These are phyloP conservation scores for Selaginella moellendorffii DNA, from an alignment of 75 land plant genomes.

Conservation along the genomic window DNA sequence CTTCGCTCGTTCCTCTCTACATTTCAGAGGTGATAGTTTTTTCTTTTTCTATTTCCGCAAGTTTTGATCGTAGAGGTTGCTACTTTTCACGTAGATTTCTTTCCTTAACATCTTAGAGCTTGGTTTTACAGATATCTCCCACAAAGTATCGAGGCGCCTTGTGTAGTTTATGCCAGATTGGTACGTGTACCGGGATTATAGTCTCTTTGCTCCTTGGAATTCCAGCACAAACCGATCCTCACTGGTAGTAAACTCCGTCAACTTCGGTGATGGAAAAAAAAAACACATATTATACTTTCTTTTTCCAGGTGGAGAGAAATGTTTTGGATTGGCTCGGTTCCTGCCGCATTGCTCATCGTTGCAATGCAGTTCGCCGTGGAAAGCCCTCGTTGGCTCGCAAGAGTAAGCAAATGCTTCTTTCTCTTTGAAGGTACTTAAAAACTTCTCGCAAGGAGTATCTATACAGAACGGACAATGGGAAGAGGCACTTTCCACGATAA, in stretches of 20 bases:
- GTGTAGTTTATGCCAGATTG: conserved; percentile 66
- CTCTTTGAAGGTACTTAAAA: neutral
- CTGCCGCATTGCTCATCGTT: conserved; percentile 42
- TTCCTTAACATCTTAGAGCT: neutral
- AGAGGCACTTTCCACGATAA: conserved; percentile 43
- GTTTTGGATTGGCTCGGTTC: conserved; percentile 52
- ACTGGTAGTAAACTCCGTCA: conserved; percentile 37
- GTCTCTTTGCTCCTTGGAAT: conserved; percentile 48
- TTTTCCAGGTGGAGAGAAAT: conserved; percentile 72
- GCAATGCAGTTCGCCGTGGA: conserved; percentile 88
- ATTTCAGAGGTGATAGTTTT: conserved; percentile 61
- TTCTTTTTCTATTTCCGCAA: neutral
- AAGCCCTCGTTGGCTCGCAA: conserved; percentile 89
- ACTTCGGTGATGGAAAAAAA: neutral
- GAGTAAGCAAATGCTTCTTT: conserved; percentile 29
- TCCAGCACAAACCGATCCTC: conserved; percentile 70
- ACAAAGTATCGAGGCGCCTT: conserved; percentile 71
- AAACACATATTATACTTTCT: too few relatives aligned
- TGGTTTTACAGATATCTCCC: conserved; percentile 82
- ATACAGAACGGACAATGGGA: conserved; percentile 48
- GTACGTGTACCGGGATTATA: conserved; percentile 71
- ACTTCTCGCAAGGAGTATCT: neutral
- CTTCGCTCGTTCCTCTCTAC: conserved; percentile 75
- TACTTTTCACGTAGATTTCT: neutral
- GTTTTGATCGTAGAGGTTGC: neutral